Base-by-base conservation (phyloP, 148 eudicot genomes). In the Pharnaceum exiguum region DNA sequence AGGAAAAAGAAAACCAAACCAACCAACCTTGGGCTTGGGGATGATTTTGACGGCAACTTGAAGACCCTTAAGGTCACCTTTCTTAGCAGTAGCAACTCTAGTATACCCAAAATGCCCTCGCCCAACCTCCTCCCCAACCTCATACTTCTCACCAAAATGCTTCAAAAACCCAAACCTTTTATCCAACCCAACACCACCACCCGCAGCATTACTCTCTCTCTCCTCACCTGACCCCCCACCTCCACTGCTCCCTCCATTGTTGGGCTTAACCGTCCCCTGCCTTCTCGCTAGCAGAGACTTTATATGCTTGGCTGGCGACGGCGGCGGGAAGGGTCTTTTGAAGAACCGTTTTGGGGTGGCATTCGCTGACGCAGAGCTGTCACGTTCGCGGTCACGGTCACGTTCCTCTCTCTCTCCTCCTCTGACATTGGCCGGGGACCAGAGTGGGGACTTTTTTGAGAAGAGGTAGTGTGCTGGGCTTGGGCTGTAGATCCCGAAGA, bases 21-120 rank as follows among this genome's bases (percentile, higher is more conserved):
- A 24, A 17, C 60, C 9, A 57, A 84, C 96, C 96, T 85, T 85
- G 10, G 89, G 55, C 70, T 93, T 93, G 25, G 95, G 86, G 54
- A 93, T 85, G 77, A 93, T 74, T 69, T 93, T 93, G 64, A 93
- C 90, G 23, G 98, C 98, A 44, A 88, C 87, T 30, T 79, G 84
- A 56, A 72, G 79, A 2, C 90, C 96, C 71, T 78, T 86, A 26
- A 76, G 66, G 25, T 83, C 86, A 7, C 98, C 96, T 54, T 88
- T 93, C 79, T 79, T 85, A 46, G 68, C 73, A 70, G 72, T 77
- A 11, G 90, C 98, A 35, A 63, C 71, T 27, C 95, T 74, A 35
- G 98, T 93, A 65, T 88, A 85, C 64, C 96, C 98, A 77, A 93
- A 93, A 81, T 93, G 96, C 64, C 98, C 98, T 70, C 95, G 79